Conservation (phyloP, 2,329 filamentous ascomycete species). For the Xylariales sp. region DNA sequence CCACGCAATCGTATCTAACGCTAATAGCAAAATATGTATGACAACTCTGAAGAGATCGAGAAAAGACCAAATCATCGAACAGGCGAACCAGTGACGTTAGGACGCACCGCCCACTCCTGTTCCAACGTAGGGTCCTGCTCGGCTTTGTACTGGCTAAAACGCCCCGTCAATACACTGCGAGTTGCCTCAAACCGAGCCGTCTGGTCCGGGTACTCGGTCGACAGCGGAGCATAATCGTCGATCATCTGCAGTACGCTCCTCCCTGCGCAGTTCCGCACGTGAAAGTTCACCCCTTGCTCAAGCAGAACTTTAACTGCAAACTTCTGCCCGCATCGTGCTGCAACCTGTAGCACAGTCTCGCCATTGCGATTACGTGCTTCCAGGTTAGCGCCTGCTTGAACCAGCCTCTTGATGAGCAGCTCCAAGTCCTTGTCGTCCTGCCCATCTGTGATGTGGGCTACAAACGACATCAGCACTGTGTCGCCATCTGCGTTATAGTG, state of each 20-base stretch:
- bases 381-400: constrained; percentile 37
- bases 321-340: constrained; percentile 48
- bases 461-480: constrained; percentile 54
- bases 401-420: constrained; percentile 37
- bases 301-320: constrained; percentile 43
- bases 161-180: constrained; percentile 39
- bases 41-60: no score
- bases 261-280: constrained; percentile 39
- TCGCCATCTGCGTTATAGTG: constrained; percentile 48
- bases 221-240: constrained; percentile 32
- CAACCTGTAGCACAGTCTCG: constrained; percentile 52
- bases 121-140: constrained; percentile 33
- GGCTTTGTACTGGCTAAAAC: constrained; percentile 17
- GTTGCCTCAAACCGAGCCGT: constrained; percentile 42
- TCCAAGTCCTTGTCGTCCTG: constrained; percentile 43
- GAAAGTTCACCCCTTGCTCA: constrained; percentile 41
- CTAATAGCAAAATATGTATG: no score
- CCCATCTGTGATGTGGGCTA: constrained; percentile 36
- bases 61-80: no score
- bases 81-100: no score
- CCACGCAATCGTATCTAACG: no score
- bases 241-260: constrained; percentile 41
- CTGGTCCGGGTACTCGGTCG: constrained; percentile 23
- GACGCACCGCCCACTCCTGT: constrained; percentile 33
- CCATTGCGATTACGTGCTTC: constrained; percentile 48